Evolutionary conservation across 352 stramenopile species (phyloP).

Genomic region (Globisporangium middletonii): DNA sequence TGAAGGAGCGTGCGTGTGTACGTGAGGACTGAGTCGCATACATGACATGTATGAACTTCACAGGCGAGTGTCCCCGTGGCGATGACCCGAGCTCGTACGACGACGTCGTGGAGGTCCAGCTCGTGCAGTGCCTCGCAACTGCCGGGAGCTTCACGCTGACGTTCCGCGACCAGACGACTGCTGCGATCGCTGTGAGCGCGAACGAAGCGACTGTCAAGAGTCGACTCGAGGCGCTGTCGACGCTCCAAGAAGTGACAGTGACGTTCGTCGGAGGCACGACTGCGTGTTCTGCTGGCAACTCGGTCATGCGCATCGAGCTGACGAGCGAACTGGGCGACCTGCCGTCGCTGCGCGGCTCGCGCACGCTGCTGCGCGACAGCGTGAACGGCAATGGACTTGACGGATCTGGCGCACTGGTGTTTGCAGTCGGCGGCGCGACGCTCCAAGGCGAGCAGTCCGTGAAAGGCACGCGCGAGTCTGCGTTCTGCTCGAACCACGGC

Average conservation of each 20-base stretch:
- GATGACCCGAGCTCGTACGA: slow-evolving; percentile 65
- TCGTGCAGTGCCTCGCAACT: slow-evolving; percentile 55
- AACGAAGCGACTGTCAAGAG: slow-evolving; percentile 27
- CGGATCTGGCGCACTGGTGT: slow-evolving; percentile 38
- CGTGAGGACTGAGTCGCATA: neutral
- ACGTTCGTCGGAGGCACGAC: slow-evolving; percentile 24
- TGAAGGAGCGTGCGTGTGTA: neutral
- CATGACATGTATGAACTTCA: neutral
- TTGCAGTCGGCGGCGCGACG: slow-evolving; percentile 28
- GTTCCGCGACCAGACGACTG: slow-evolving; percentile 60
- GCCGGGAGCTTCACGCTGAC: slow-evolving; percentile 54
- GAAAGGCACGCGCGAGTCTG: slow-evolving; percentile 64
- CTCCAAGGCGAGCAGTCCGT: slow-evolving; percentile 37
- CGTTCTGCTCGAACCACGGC: slow-evolving; percentile 72
- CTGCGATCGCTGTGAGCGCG: slow-evolving; percentile 29
- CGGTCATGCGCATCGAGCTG: slow-evolving; percentile 54
- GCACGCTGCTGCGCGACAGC: slow-evolving; percentile 31
- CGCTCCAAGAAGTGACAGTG: slow-evolving; percentile 36
- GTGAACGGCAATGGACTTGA: slow-evolving; percentile 47
- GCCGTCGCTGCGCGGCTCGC: slow-evolving; percentile 34
- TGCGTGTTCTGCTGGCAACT: slow-evolving; percentile 35
- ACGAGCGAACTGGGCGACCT: slow-evolving; percentile 54
- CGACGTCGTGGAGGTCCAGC: slow-evolving; percentile 50
- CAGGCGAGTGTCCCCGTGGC: slow-evolving; percentile 61
- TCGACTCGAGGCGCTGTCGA: slow-evolving; percentile 42